A percentile compares a stretch with the other conserved stretches of the same genome.
phyloP scores from a whole-genome alignment of 2,329 filamentous ascomycete genomes.

The Cyclaneusma minus region DNA sequence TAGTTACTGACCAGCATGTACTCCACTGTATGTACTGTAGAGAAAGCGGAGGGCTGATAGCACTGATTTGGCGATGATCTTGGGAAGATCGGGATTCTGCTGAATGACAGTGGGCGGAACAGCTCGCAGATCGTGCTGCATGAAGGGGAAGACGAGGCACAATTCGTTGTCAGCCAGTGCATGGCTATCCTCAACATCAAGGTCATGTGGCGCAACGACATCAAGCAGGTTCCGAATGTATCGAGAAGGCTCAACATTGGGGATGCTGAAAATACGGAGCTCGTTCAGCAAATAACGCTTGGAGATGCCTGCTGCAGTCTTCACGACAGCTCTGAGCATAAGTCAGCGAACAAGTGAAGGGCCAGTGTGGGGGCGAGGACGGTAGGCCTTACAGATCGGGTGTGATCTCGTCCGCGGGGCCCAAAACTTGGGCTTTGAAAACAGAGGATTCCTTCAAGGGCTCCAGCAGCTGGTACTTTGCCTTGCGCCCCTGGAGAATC shows the following conservation, averaged over 20 bases:
- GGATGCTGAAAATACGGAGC: slow-evolving; percentile 8
- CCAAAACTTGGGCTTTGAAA: slow-evolving; percentile 3
- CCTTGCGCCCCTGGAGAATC: slow-evolving; percentile 2
- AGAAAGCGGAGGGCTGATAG: slow-evolving; percentile 7
- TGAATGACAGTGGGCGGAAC: slow-evolving; percentile 4
- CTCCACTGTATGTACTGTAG: slow-evolving; percentile 3
- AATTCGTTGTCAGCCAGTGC: slow-evolving; percentile 4
- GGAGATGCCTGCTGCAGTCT: slow-evolving; percentile 6
- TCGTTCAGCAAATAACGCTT: slow-evolving; percentile 8
- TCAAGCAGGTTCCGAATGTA: slow-evolving; percentile 10
- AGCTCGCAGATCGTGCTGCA: slow-evolving; percentile 9
- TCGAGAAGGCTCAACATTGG: slow-evolving; percentile 7
- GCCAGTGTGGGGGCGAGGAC: too few species aligned
- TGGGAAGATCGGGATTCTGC: slow-evolving; percentile 6
- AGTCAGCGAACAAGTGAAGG: slow-evolving; percentile 4
- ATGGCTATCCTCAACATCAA: too few species aligned
- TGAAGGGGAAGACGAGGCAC: slow-evolving; percentile 14
- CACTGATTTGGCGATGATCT: slow-evolving; percentile 7
- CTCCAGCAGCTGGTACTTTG: slow-evolving; percentile 1
- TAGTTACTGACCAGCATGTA: slow-evolving; percentile 9
- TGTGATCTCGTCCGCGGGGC: too few species aligned
- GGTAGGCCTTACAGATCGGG: too few species aligned
- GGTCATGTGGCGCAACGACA: too few species aligned
- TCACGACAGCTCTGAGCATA: slow-evolving; percentile 8
- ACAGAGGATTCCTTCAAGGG: slow-evolving; percentile 1